Evolutionary conservation across 1,139 yeast species (phyloP).

Genomic region (Casaregolazyma lundiana): DNA sequence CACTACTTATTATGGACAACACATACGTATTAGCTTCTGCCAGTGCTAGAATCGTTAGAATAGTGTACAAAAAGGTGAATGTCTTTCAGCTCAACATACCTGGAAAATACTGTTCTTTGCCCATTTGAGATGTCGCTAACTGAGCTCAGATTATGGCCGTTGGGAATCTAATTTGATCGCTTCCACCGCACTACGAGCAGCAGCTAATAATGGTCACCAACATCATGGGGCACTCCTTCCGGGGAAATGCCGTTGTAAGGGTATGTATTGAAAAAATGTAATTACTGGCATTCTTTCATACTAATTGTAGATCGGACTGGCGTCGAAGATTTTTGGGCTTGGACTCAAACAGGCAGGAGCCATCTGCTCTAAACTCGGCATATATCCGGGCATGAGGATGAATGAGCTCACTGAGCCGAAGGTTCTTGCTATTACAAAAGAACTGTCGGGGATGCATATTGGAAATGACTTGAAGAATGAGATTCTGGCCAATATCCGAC

Average conservation of each 20-base stretch:
- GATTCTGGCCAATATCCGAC: constrained; percentile 69
- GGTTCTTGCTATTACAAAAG: constrained; percentile 79
- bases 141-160: neutral
- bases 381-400: constrained; percentile 92
- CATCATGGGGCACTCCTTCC: constrained; percentile 39
- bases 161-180: too few species aligned
- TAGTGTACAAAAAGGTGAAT: neutral
- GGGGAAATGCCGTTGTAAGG: constrained; percentile 36
- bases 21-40: constrained; percentile 34
- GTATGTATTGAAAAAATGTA: constrained; percentile 23
- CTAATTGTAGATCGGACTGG: constrained; percentile 58
- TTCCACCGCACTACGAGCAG: constrained; percentile 4
- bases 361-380: constrained; percentile 82
- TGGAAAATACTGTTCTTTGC: constrained; percentile 9
- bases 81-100: neutral
- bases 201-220: constrained; percentile 33
- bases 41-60: constrained; percentile 23
- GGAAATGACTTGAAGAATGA: constrained; percentile 83
- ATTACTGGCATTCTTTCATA: constrained; percentile 2
- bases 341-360: constrained; percentile 70
- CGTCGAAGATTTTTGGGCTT: constrained; percentile 79
- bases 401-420: constrained; percentile 88
- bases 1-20: neutral
- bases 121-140: constrained; percentile 1
- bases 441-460: constrained; percentile 72